Base-by-base conservation (phyloP, 164 flowering plant genomes). In the Houttuynia cordata region DNA sequence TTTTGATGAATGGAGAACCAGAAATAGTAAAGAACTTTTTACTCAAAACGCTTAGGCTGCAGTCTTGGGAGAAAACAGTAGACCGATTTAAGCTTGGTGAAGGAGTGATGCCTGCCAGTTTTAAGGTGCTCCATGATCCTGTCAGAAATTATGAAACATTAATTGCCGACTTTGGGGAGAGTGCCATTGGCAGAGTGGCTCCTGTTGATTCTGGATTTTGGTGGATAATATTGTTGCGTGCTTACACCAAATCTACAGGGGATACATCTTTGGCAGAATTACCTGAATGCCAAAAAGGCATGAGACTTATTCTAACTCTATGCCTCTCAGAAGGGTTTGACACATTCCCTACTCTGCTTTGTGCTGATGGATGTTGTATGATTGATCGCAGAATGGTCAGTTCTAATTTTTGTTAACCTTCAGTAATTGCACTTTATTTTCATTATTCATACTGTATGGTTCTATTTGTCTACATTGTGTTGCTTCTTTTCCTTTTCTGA, bases 81-180 rank as follows among this genome's bases (percentile, higher is more conserved):
- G 97, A 89, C 39, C 69, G 78, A 6, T 89, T 89, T 73, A 77
- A 78, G 57, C 82, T 89, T 18, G 91, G 88, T 57, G 94, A 85
- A 72, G 97, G 94, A 60, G 94, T 85, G 14, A 87, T 89, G 94
- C 94, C 97, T 3, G 97, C 94, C 30, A 89, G 94, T 76, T 89
- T 89, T 64, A 89, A 87, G 69, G 97, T 89, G 45, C 76, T 75
- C 20, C 88, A 83, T 71, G 94, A 89, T 57, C 86, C 86, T 42
- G 72, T 76, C 40, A 71, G 81, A 61, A 81, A 86, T 64, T 23
- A 51, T 53, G 97, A 89, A 58, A 83, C 88, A 15, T 56, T 89
- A 40, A 71, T 80, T 4, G 87, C 97, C 7, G 94, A 89, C 75
- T 89, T 89, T 72, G 97, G 94, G 58, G 89, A 84, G 73, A 82